Evolutionary conservation across 495 filamentous ascomycete species (phyloP), one percentile per base, ranked within the genome.

Genomic region (Glonium stellatum): DNA sequence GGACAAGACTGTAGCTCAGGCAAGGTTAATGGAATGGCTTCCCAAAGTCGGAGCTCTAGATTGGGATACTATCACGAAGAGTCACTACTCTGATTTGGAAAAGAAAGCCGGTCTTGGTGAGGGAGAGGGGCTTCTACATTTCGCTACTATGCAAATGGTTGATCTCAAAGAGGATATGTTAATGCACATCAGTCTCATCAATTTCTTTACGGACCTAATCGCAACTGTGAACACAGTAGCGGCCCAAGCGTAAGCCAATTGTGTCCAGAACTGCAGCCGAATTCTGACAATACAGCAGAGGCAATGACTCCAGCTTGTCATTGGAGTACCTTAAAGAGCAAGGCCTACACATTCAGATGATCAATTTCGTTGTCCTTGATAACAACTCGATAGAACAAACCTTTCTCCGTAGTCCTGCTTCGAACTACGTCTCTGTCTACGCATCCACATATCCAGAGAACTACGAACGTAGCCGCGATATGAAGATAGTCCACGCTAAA

Each of bases 1-100:
- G 42, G 82, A 92, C 51, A 83, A 83, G 60, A 87, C 89, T 0
- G 73, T 95, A 21, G 86, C 89, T 1, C 90, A 96, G 72, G 88
- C 85, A 37, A 78, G 91, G 57, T 60, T 95, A 42, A 73, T 95
- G 63, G 80, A 84, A 11, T 75, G 92, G 60, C 71, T 95, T 2
- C 82, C 85, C 1, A 81, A 84, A 13, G 78, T 89, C 3, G 87
- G 85, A 3, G 70, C 73, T 1, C 61, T 90, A 53, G 82, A 88
- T 67, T 84, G 89, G 76, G 72, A 76, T 13, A 74, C 80, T 11
- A 76, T 93, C 39, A 77, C 79, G 9, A 73, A 67, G 15, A 78
- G 86, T 0, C 78, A 86, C 21, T 72, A 86, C 23, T 63, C 81
- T 0, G 83, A 86, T 0, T 66, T 92, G 0, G 84, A 90, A 56